phyloP scores from a whole-genome alignment of 2,329 filamentous ascomycete genomes.

The Calonectria honghensis region DNA sequence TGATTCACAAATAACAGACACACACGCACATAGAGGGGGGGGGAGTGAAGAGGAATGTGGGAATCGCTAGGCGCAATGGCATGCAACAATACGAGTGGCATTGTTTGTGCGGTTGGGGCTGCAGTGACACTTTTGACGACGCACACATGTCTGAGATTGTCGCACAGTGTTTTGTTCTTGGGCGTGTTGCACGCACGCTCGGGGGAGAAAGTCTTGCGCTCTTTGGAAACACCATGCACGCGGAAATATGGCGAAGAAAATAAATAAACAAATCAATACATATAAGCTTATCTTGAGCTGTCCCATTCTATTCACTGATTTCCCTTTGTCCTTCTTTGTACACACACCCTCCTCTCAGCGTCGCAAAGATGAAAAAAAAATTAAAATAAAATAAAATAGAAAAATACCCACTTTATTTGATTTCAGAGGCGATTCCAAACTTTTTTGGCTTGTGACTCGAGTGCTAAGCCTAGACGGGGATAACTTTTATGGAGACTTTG shows the following conservation, averaged over 20 bases:
- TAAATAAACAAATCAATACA: not conserved
- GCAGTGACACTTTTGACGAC: not conserved
- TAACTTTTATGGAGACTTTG: conserved; percentile 19
- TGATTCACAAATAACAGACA: conserved; percentile 3
- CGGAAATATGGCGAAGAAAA: not conserved
- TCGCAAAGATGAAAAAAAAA: not conserved
- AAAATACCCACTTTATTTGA: not conserved
- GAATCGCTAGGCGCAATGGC: not conserved
- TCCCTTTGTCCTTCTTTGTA: not conserved
- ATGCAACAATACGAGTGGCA: not conserved
- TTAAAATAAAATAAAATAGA: not conserved
- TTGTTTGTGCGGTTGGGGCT: not conserved
- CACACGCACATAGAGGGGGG: not conserved
- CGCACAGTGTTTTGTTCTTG: not conserved
- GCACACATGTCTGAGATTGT: not conserved
- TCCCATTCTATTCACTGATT: not conserved
- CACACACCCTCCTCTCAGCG: not conserved
- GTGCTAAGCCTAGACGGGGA: conserved; percentile 1
- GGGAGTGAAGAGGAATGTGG: not conserved
- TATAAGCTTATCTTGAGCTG: not conserved
- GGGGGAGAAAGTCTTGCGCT: not conserved
- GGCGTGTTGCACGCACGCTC: not conserved
- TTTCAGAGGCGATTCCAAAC: not conserved
- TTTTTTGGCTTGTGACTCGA: not conserved
- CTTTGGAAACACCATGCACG: not conserved